Percentiles rank a stretch among this genome's conserved stretches.
Evolutionary conservation across 2,329 filamentous ascomycete species (phyloP).

Genomic region (Reticulascus tulasneorum): DNA sequence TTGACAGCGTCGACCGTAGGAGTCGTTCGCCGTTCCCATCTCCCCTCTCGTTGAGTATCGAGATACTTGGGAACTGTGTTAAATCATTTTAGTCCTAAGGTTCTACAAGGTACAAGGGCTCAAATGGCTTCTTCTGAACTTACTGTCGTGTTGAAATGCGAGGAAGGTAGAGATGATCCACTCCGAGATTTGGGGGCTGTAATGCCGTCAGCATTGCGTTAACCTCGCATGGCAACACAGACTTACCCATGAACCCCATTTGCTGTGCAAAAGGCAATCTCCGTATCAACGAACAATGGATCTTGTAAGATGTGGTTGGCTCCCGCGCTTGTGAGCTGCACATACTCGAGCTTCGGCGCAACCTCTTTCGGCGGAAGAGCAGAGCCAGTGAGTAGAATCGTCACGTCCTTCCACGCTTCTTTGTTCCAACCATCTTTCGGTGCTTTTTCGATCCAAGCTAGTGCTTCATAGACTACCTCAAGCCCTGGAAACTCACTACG

Average conservation of each 20-base stretch:
- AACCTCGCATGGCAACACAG: neutral
- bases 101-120: neutral
- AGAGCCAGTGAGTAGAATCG: slow-evolving; percentile 40
- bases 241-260: slow-evolving; percentile 56
- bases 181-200: slow-evolving; percentile 52
- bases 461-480: slow-evolving; percentile 27
- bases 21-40: slow-evolving; percentile 34
- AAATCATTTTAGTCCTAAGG: neutral
- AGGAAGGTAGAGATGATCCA: slow-evolving; percentile 53
- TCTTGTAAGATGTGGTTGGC: slow-evolving; percentile 44
- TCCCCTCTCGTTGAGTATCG: slow-evolving; percentile 36
- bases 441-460: slow-evolving; percentile 23
- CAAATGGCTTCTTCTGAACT: no score
- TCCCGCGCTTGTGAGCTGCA: slow-evolving; percentile 53
- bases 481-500: slow-evolving; percentile 39
- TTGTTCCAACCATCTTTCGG: slow-evolving; percentile 20
- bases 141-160: slow-evolving; percentile 43
- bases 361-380: slow-evolving; percentile 37
- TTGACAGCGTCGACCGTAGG: slow-evolving; percentile 39
- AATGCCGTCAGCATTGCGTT: neutral
- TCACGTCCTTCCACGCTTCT: slow-evolving; percentile 44
- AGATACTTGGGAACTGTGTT: slow-evolving; percentile 41
- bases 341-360: slow-evolving; percentile 45
- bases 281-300: slow-evolving; percentile 45
- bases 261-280: slow-evolving; percentile 48